These are phyloP conservation scores for Penicillium sp. DNA, from an alignment of 2,329 filamentous ascomycete species.

Conservation along the genomic window DNA sequence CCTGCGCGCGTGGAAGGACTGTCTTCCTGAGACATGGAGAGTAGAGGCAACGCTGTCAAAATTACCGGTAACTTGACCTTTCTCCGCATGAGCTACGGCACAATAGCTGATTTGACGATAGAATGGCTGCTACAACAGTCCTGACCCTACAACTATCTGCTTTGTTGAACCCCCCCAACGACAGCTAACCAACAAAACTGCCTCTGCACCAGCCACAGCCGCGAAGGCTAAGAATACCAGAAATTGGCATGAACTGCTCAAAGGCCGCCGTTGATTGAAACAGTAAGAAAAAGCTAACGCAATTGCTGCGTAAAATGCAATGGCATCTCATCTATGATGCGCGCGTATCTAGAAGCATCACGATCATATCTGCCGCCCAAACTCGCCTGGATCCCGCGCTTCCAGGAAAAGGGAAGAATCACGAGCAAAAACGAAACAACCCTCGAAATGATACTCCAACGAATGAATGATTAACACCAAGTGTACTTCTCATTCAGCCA, in stretches of 20 bases:
- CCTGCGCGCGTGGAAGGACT: conserved; percentile 42
- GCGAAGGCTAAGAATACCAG: conserved; percentile 35
- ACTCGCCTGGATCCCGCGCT: conserved; percentile 8
- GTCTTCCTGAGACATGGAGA: conserved; percentile 45
- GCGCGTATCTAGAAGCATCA: conserved; percentile 17
- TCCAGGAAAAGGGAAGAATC: not conserved
- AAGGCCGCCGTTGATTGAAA: conserved; percentile 29
- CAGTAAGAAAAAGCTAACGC: not conserved
- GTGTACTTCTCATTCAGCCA: conserved; percentile 49
- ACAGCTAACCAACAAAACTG: conserved; percentile 27
- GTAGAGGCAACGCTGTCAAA: conserved; percentile 32
- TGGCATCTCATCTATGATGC: conserved; percentile 17
- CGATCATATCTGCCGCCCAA: conserved; percentile 16
- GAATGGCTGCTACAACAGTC: conserved; percentile 33
- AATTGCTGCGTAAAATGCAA: conserved; percentile 4
- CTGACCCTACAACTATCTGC: conserved; percentile 37
- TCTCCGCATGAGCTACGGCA: not conserved
- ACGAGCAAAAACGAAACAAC: conserved; percentile 7
- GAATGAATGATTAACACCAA: conserved; percentile 42
- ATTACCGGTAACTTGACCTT: conserved; percentile 26
- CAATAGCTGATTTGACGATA: conserved; percentile 13
- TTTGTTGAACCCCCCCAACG: conserved; percentile 34
- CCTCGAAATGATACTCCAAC: conserved; percentile 3
- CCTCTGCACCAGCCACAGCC: conserved; percentile 20
- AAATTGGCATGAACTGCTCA: conserved; percentile 47